Base-by-base conservation (phyloP, 495 filamentous ascomycete genomes). In the Lasiosphaeria miniovina region DNA sequence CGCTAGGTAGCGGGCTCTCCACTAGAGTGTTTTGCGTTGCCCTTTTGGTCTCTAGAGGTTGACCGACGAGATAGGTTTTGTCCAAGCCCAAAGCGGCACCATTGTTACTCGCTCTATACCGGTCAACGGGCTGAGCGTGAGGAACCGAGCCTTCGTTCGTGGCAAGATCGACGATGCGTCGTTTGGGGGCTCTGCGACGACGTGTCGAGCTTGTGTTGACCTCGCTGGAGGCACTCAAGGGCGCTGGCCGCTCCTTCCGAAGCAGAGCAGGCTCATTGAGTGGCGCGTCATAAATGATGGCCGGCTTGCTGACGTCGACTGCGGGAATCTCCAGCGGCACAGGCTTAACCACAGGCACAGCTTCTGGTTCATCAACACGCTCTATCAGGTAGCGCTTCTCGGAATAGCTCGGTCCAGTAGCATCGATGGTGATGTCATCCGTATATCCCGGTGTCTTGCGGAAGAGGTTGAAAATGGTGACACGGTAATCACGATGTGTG, bases 381-480 rank as follows among this genome's bases (percentile, higher is more conserved):
- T 97, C 94, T n/a, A 89, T 82, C 35, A 98, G 78, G 54, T 89
- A 90, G 54, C 89, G 89, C 63, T 86, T 85, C 73, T 98, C 94
- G 14, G 84, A 85, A 65, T 90, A 91, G 17, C 82, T 86, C 4
- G 94, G 94, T 4, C 87, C 86, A 32, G 85, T 86, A 1, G 85
- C 82, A 69, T 98, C 95, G 64, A 98, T 91, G 45, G 89, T 82
- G 60, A 98, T 87, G 71, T 98, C 95, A 64, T 96, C 90, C 0
- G 86, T 83, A 66, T 93, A 94, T 9, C 94, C 94, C 3, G 94
- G 91, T 0, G 91, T 91, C n/a, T 82, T 84, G 59, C 94, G 88
- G 79, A 98, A 98, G 1, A 96, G 82, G 67, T 98, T 98, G 83
- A 98, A 96, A 64, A 98, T 96, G 32, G 84, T 87, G 61, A 95